phyloP scores from a whole-genome alignment of 768 basidiomycete species.

The Cyclocybe cylindracea region DNA sequence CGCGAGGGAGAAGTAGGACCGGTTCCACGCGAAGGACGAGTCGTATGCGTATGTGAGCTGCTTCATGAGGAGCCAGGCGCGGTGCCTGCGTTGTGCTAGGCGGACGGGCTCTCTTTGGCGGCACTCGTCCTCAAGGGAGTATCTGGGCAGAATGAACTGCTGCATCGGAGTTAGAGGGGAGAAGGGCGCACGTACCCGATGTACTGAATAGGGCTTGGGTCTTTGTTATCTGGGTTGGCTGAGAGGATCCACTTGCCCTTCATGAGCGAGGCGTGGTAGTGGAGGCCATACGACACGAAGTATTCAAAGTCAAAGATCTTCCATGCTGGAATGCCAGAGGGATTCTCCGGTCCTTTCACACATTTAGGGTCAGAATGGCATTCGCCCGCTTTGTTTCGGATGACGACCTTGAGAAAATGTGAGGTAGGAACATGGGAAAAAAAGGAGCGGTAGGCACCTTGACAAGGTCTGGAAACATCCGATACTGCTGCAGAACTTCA shows the following conservation, averaged over 20 bases:
- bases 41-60: conserved; percentile 27
- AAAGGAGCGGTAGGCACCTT: conserved; percentile 15
- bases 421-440: background rate
- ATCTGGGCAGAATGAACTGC: conserved; percentile 16
- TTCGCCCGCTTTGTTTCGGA: conserved; percentile 23
- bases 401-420: conserved; percentile 18
- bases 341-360: conserved; percentile 25
- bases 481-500: conserved; percentile 27
- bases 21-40: conserved; percentile 25
- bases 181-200: conserved; percentile 16
- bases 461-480: conserved; percentile 31
- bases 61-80: conserved; percentile 31
- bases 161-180: background rate
- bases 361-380: conserved; percentile 27
- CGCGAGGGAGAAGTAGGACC: conserved; percentile 20
- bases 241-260: conserved; percentile 34
- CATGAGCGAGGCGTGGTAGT: conserved; percentile 17
- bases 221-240: conserved; percentile 25
- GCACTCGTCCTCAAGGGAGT: conserved; percentile 33
- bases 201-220: conserved; percentile 19
- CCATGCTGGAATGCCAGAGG: conserved; percentile 36
- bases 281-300: conserved; percentile 19
- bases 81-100: conserved; percentile 22
- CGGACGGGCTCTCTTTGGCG: conserved; percentile 20
- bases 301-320: conserved; percentile 34